phyloP scores from a whole-genome alignment of 179 eudicot species.

The Heliamphora pulchella region DNA sequence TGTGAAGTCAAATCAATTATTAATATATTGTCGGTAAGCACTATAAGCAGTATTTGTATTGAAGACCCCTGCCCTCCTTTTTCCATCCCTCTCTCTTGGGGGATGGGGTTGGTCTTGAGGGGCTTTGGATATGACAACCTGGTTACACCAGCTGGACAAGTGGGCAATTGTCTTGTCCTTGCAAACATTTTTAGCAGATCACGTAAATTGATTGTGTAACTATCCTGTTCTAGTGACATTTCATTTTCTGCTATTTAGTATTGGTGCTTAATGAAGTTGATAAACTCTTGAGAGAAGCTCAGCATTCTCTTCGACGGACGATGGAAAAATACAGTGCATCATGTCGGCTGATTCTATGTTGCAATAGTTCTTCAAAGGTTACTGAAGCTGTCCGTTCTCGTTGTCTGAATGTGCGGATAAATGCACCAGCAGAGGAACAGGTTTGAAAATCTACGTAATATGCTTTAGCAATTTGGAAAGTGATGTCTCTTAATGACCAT shows the following conservation, averaged over 20 bases:
- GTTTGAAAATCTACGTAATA: conserved; percentile 24
- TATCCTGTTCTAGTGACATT: background rate
- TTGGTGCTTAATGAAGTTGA: conserved; percentile 95
- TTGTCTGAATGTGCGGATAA: conserved; percentile 73
- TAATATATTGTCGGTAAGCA: background rate
- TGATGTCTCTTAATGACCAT: background rate
- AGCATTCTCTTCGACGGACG: conserved; percentile 87
- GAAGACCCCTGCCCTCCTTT: background rate
- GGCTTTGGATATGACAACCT: background rate
- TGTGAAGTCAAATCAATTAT: background rate
- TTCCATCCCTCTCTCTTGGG: background rate
- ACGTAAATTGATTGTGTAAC: background rate
- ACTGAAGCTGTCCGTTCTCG: conserved; percentile 97
- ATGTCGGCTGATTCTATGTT: conserved; percentile 82
- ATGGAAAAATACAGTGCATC: conserved; percentile 98
- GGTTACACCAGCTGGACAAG: background rate
- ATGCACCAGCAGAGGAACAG: conserved; percentile 79
- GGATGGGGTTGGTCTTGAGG: background rate
- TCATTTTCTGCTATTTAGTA: conserved; percentile 31
- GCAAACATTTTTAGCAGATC: background rate
- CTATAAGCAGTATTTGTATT: no score
- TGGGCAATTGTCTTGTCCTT: background rate
- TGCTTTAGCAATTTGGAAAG: background rate
- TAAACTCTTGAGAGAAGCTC: conserved; percentile 95
- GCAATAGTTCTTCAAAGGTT: conserved; percentile 92